A percentile compares a stretch with the other conserved stretches of the same genome.
phyloP scores from a whole-genome alignment of 805 yeast species.

The Yarrowia sp. region DNA sequence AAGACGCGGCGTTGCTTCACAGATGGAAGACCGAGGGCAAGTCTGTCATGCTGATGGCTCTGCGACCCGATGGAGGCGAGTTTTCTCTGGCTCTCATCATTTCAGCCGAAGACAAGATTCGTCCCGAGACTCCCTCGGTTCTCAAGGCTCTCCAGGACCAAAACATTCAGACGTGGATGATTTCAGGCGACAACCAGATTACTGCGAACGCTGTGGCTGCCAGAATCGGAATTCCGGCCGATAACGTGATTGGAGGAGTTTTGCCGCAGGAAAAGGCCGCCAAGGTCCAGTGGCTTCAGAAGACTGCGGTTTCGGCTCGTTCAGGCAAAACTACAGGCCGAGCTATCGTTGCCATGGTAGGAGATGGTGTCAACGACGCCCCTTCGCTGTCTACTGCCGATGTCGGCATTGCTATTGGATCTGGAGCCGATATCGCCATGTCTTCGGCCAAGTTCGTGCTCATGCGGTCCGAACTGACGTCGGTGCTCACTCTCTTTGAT shows the following conservation, averaged over 20 bases:
- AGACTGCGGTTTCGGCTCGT: constrained; percentile 42
- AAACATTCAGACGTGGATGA: constrained; percentile 71
- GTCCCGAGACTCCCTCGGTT: constrained; percentile 63
- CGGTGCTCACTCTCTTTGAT: constrained; percentile 65
- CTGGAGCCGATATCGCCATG: constrained; percentile 78
- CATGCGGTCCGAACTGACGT: constrained; percentile 57
- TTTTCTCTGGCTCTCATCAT: constrained; percentile 55
- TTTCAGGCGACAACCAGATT: constrained; percentile 72
- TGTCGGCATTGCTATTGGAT: constrained; percentile 77
- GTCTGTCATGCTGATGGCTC: constrained; percentile 65
- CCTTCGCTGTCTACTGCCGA: constrained; percentile 79
- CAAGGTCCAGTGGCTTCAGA: constrained; percentile 63
- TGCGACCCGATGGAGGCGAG: constrained; percentile 49
- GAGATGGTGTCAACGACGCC: constrained; percentile 85
- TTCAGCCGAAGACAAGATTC: constrained; percentile 63
- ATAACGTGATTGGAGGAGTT: constrained; percentile 69
- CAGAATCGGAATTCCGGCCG: constrained; percentile 62
- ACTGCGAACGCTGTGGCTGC: constrained; percentile 74
- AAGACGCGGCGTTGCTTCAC: constrained; percentile 51
- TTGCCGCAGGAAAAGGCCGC: constrained; percentile 76
- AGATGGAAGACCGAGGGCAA: constrained; percentile 70
- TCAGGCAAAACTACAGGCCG: constrained; percentile 43
- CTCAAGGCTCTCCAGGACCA: constrained; percentile 53
- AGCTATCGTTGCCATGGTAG: constrained; percentile 73
- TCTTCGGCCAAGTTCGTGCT: constrained; percentile 77